Conservation (phyloP, 2,329 filamentous ascomycete genomes). For the Lecanosticta acicola region DNA sequence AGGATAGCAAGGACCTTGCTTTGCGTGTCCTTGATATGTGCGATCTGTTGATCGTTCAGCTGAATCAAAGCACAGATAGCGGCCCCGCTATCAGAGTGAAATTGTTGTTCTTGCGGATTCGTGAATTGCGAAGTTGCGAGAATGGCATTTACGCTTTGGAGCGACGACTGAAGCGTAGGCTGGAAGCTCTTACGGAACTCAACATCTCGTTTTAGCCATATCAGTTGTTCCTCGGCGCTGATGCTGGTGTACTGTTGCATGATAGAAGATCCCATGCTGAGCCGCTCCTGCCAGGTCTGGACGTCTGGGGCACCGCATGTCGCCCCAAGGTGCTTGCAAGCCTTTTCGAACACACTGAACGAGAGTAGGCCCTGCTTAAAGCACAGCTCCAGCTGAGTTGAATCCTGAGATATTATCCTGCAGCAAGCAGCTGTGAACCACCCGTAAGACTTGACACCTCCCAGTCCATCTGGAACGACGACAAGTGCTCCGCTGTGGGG, state of each 20-base stretch:
- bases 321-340: not conserved
- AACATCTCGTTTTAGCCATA: conserved; percentile 4
- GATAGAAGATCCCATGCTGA: not conserved
- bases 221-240: conserved; percentile 1
- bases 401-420: conserved; percentile 2
- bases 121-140: not conserved
- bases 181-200: not conserved
- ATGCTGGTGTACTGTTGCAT: not conserved
- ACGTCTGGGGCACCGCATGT: not conserved
- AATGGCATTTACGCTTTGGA: not conserved
- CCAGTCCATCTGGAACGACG: not conserved
- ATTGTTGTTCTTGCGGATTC: not conserved
- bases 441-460: not conserved
- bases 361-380: not conserved
- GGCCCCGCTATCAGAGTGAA: not conserved
- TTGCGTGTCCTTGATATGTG: not conserved
- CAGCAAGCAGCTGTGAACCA: conserved; percentile 1
- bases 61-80: not conserved
- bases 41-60: not conserved
- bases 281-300: not conserved
- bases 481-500: conserved; percentile 1
- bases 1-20: not conserved
- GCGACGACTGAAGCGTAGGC: not conserved
- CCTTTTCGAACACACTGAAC: not conserved
- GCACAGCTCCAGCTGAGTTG: not conserved